These are phyloP conservation scores for Annulohypoxylon nitens DNA, from an alignment of 495 filamentous ascomycete genomes.

Conservation along the genomic window DNA sequence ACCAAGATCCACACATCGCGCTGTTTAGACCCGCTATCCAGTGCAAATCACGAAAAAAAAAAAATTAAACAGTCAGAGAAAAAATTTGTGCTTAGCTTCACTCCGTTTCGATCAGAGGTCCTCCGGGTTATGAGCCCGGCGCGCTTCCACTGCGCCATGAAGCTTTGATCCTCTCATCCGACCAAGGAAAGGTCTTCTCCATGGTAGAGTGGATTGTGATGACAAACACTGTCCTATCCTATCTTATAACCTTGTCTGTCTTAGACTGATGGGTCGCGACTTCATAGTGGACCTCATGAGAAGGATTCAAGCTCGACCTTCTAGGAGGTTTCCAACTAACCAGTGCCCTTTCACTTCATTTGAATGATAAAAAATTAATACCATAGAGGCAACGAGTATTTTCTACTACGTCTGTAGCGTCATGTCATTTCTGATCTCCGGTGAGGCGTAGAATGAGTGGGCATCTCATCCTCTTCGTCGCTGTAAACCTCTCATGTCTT, in stretches of 20 bases:
- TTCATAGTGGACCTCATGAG: too few species aligned
- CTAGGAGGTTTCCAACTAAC: too few species aligned
- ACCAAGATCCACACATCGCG: not conserved
- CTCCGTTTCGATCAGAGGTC: conserved; percentile 60
- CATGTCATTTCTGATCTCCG: too few species aligned
- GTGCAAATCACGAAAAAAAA: conserved; percentile 1
- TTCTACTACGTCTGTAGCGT: too few species aligned
- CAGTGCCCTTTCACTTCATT: too few species aligned
- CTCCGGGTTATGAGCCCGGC: conserved; percentile 64
- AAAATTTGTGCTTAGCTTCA: conserved; percentile 49
- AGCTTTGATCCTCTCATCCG: conserved; percentile 41
- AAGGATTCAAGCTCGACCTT: too few species aligned
- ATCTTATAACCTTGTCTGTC: not conserved
- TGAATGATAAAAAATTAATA: too few species aligned
- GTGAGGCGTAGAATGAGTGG: too few species aligned
- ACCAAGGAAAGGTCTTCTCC: too few species aligned
- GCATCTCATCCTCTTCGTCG: too few species aligned
- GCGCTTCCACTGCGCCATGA: conserved; percentile 61
- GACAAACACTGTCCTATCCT: not conserved
- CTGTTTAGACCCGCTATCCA: not conserved
- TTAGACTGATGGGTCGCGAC: not conserved
- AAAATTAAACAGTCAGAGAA: conserved; percentile 21
- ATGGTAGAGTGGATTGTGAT: not conserved
- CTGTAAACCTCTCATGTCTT: too few species aligned
- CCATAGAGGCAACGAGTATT: too few species aligned